Conservation (phyloP, 1,139 yeast species). For the Geotrichum phurueaensis region DNA sequence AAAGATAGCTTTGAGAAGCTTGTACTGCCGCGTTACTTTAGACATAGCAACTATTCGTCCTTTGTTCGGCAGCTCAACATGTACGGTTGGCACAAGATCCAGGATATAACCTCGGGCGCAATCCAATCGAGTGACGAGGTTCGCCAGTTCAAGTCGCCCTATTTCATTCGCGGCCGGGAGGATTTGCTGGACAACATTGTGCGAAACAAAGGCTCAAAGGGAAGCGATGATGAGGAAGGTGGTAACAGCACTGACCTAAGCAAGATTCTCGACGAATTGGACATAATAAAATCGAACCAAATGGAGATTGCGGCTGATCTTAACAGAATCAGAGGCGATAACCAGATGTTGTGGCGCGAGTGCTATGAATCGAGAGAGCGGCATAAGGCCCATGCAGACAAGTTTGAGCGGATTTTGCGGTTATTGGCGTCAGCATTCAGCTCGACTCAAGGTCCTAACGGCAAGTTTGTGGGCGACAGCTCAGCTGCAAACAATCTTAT, state of each 20-base stretch:
- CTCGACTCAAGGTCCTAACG: neutral
- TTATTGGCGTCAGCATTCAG: constrained; percentile 73
- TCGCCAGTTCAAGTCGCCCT: constrained; percentile 77
- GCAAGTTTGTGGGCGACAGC: constrained; percentile 33
- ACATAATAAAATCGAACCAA: constrained; percentile 71
- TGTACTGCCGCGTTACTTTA: constrained; percentile 84
- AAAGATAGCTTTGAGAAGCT: constrained; percentile 80
- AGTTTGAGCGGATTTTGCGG: constrained; percentile 79
- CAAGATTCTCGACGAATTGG: constrained; percentile 63
- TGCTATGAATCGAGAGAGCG: constrained; percentile 77
- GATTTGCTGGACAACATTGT: constrained; percentile 71
- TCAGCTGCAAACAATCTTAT: neutral
- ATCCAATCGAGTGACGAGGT: constrained; percentile 51
- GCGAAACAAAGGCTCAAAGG: constrained; percentile 42
- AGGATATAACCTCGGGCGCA: constrained; percentile 65
- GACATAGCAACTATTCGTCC: constrained; percentile 89
- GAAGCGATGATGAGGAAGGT: constrained; percentile 37
- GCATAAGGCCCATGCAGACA: constrained; percentile 77
- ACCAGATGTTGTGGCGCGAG: constrained; percentile 87
- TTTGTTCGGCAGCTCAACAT: constrained; percentile 93
- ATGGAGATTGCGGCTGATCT: constrained; percentile 76
- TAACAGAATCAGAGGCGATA: constrained; percentile 75
- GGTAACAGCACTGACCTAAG: constrained; percentile 51
- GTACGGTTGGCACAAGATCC: constrained; percentile 98
- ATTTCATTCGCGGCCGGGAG: constrained; percentile 63